These are phyloP conservation scores for Camellia lanceoleosa DNA, from an alignment of 148 eudicot genomes.

Conservation along the genomic window DNA sequence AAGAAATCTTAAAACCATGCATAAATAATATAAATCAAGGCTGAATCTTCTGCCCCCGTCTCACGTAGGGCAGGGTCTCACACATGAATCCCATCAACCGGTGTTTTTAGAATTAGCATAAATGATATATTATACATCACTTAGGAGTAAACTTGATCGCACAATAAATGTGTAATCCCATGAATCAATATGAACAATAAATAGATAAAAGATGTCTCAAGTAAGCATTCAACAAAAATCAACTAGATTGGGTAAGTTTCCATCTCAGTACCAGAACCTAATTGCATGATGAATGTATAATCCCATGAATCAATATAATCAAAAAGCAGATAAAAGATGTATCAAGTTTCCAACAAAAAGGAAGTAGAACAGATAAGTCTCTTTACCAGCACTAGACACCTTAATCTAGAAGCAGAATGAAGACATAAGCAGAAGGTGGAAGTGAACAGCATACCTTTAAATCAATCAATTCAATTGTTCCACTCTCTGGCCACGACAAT, in stretches of 20 bases:
- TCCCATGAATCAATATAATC: neutral
- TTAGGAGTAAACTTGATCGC: neutral
- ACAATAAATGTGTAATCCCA: neutral
- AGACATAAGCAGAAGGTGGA: neutral
- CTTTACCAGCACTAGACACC: neutral
- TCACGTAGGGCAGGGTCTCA: too few species aligned
- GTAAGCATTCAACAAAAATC: neutral
- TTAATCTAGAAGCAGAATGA: conserved; percentile 2
- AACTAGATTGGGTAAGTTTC: neutral
- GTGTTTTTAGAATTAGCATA: neutral
- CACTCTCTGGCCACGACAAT: conserved; percentile 79
- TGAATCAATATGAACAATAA: neutral
- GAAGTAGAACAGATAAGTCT: neutral
- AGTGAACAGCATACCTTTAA: conserved; percentile 52
- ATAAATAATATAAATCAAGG: too few species aligned
- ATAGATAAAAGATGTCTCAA: neutral
- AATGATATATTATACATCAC: neutral
- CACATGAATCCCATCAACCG: too few species aligned
- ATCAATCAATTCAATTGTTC: conserved; percentile 75
- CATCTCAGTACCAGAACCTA: neutral
- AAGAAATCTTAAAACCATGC: too few species aligned
- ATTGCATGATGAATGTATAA: neutral
- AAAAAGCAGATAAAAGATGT: neutral
- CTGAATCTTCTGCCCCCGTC: too few species aligned
- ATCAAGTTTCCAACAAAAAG: neutral